Conservation (phyloP, 306 rosid genomes). For the Cyclanthera cordifolia region DNA sequence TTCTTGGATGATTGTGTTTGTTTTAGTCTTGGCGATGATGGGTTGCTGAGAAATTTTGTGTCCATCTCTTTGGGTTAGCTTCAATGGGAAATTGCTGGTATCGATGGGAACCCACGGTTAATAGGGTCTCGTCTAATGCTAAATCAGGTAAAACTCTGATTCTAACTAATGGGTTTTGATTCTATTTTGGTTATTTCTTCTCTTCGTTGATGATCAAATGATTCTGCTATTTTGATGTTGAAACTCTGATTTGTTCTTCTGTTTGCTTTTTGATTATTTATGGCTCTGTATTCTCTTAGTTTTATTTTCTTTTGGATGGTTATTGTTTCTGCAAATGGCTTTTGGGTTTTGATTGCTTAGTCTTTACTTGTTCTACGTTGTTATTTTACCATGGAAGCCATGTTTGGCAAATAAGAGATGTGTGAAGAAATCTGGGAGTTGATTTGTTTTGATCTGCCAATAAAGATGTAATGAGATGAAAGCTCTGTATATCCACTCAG, state of each 20-base stretch:
- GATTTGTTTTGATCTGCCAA: not conserved
- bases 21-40: slow-evolving; percentile 29
- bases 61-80: slow-evolving; percentile 20
- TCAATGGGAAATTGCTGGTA: slow-evolving; percentile 86
- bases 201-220: not conserved
- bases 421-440: not conserved
- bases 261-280: not conserved
- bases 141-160: slow-evolving; percentile 52
- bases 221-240: not conserved
- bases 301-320: not conserved
- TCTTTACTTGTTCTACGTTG: not conserved
- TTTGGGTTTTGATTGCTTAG: not conserved
- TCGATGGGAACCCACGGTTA: slow-evolving; percentile 49
- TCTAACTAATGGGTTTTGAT: not conserved
- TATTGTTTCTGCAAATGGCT: not conserved
- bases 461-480: not conserved
- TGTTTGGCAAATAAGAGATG: not conserved
- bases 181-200: not conserved
- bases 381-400: not conserved
- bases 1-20: slow-evolving; percentile 10
- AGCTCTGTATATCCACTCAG: not conserved
- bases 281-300: not conserved
- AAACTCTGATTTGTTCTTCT: slow-evolving; percentile 12
- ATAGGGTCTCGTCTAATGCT: slow-evolving; percentile 78
- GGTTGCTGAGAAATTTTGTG: slow-evolving; percentile 20